These are phyloP conservation scores for Kondoa malvinella DNA, from an alignment of 768 basidiomycete genomes.

Conservation along the genomic window DNA sequence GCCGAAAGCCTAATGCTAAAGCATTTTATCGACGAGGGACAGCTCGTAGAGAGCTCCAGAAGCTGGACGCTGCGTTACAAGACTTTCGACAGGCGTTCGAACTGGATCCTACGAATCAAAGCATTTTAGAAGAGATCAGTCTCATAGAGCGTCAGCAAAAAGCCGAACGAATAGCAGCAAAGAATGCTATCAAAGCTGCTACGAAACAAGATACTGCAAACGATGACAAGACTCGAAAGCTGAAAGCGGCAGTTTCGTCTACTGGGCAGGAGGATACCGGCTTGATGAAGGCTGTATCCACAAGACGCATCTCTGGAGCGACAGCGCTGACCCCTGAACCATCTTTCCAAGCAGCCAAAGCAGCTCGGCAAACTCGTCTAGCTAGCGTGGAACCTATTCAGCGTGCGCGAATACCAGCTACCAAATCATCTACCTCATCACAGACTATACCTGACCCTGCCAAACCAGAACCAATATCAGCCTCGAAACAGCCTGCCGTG, in stretches of 20 bases:
- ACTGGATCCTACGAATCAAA: background rate
- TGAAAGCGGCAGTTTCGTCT: background rate
- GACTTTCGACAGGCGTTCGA: background rate
- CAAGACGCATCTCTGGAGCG: background rate
- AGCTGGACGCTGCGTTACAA: background rate
- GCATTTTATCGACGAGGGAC: background rate
- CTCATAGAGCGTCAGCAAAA: background rate
- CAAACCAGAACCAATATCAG: background rate
- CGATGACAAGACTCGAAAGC: background rate
- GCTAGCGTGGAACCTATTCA: background rate
- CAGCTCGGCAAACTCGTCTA: background rate
- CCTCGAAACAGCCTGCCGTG: no score
- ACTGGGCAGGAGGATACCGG: background rate
- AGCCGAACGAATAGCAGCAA: background rate
- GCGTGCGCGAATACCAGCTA: background rate
- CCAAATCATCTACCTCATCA: background rate
- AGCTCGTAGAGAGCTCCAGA: background rate
- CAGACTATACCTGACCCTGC: background rate
- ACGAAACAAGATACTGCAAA: background rate
- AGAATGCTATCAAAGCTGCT: background rate
- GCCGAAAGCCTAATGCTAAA: background rate
- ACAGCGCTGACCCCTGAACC: background rate
- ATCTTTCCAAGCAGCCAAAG: constrained; percentile 3
- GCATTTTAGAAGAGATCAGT: background rate
- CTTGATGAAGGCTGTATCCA: background rate